Evolutionary conservation across 805 yeast species (phyloP), one percentile per base, ranked within the genome.

Genomic region (Monosporozyma servazzii): DNA sequence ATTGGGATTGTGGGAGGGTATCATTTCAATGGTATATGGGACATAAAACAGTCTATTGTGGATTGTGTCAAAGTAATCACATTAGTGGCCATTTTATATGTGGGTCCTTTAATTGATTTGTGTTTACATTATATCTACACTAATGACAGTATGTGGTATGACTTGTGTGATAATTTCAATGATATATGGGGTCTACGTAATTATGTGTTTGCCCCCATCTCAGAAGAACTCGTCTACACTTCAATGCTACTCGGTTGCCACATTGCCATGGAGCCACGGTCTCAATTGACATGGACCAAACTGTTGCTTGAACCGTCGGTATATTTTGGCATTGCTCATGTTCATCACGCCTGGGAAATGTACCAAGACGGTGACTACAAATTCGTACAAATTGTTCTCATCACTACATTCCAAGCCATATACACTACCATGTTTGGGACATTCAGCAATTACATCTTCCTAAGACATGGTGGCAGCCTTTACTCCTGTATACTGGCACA

Each of bases 241-340:
- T 57, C 69, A 3, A 60, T 68, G 62, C 36, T 67, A 10, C 41
- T 64, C 20, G 57, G 54, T 31, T 54, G 55, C 6, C 60, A 60
- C 49, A 27, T 59, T 21, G n/a, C 51, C 2, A 47, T 61, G 18
- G 45, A 49, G 5, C 49, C 54, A 2, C 39, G 23, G 3, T 51
- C 48, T 6, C 23, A 49, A 18, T 43, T 56, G 17, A 44, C 50
- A 27, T 44, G 45, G 17, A 51, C 44, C 4, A 45, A 52, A 20
- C 51, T 63, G 30, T 31, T 60, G 6, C 56, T 61, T 59, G 51
- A 55, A 45, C 56, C 63, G 2, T 67, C 68, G 0, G 41, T 65
- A 13, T 65, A 61, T 51, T 68, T 68, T 48, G 71, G 71, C 5
- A 44, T 67, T 4, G 71, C 71, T 0, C 71, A 68, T 50, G 47